phyloP scores from a whole-genome alignment of 148 eudicot species.

The Pouteria glomerata region DNA sequence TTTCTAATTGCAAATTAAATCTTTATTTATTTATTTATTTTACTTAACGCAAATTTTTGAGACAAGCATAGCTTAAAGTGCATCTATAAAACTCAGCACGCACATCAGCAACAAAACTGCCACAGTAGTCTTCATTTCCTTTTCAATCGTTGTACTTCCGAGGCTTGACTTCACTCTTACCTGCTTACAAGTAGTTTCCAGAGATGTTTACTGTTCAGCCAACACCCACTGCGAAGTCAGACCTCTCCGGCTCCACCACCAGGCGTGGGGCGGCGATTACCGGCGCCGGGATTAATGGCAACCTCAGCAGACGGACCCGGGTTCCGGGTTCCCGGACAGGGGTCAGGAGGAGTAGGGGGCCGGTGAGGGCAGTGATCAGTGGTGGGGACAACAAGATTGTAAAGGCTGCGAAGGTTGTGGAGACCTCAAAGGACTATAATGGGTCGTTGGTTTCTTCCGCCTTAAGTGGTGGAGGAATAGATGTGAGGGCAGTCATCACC shows the following conservation, averaged over 20 bases:
- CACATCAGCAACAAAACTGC: too few species aligned
- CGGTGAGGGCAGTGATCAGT: conserved; percentile 59
- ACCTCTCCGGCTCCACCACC: conserved; percentile 13
- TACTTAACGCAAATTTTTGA: too few species aligned
- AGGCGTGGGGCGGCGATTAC: conserved; percentile 28
- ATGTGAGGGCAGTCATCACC: conserved; percentile 59
- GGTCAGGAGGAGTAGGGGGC: conserved; percentile 2
- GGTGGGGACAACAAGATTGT: conserved; percentile 39
- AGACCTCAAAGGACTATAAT: conserved; percentile 5
- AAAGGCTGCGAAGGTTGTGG: conserved; percentile 19
- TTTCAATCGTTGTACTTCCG: too few species aligned
- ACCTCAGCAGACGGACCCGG: conserved; percentile 3
- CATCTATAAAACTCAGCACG: too few species aligned
- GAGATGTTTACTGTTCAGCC: conserved; percentile 31
- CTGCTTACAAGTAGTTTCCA: not conserved
- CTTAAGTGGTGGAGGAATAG: conserved; percentile 16
- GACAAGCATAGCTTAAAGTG: too few species aligned
- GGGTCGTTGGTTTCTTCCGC: conserved; percentile 21
- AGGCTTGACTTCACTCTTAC: too few species aligned
- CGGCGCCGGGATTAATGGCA: conserved; percentile 18
- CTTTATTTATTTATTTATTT: too few species aligned
- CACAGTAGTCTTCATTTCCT: too few species aligned
- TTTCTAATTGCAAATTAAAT: too few species aligned
- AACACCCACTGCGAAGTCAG: conserved; percentile 10
- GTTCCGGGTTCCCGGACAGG: conserved; percentile 10